phyloP scores from a whole-genome alignment of 225 moss, liverwort and hornwort species.

The Pseudoscleropodium purum region DNA sequence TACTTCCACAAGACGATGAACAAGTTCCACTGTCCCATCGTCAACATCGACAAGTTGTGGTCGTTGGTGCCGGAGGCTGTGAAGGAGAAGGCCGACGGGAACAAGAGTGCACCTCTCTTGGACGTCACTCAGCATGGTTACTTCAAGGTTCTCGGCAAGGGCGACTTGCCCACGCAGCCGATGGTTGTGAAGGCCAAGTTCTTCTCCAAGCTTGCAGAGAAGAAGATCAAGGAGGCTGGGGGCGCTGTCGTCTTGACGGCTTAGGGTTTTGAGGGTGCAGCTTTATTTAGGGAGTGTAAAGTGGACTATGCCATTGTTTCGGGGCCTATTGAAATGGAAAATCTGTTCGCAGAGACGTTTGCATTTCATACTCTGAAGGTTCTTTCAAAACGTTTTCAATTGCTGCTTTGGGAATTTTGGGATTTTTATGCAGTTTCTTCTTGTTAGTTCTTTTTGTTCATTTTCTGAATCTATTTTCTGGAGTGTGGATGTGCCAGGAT shows the following conservation, averaged over 20 bases:
- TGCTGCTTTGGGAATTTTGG: background rate
- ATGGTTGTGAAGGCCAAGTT: slow-evolving; percentile 45
- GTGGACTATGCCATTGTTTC: background rate
- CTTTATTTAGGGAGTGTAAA: background rate
- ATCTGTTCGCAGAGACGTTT: background rate
- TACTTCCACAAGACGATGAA: slow-evolving; percentile 54
- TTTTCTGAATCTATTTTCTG: no score
- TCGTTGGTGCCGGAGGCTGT: slow-evolving; percentile 39
- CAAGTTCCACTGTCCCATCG: slow-evolving; percentile 41
- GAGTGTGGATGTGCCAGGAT: background rate
- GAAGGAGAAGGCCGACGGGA: slow-evolving; percentile 23
- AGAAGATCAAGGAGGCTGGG: slow-evolving; percentile 39
- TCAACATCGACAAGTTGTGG: slow-evolving; percentile 43
- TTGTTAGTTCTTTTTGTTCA: background rate
- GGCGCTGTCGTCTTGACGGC: slow-evolving; percentile 41
- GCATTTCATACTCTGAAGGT: background rate
- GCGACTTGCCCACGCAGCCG: slow-evolving; percentile 32
- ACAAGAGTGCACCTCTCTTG: slow-evolving; percentile 32
- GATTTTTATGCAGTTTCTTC: background rate
- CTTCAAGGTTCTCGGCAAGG: slow-evolving; percentile 48
- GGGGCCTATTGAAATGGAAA: background rate
- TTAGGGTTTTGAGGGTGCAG: background rate
- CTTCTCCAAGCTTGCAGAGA: slow-evolving; percentile 45
- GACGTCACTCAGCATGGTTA: slow-evolving; percentile 42
- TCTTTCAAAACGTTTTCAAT: background rate